Base-by-base conservation (phyloP, 805 yeast species). In the Lachancea lanzarotensis region DNA sequence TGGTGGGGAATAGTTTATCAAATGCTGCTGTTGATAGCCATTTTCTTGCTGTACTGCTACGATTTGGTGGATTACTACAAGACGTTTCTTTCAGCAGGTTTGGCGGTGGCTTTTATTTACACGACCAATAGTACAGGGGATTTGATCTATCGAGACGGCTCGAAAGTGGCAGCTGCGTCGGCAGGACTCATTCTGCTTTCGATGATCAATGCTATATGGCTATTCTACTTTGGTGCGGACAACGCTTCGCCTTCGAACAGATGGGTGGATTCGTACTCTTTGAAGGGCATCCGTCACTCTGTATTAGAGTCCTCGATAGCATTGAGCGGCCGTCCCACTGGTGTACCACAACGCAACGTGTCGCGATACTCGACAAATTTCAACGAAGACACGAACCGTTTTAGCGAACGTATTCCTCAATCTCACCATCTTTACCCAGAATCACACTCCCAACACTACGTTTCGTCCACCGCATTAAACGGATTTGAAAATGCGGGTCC, bases 1-100 rank as follows among this genome's bases (percentile, higher is more conserved):
- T 91, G 98, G 98, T 93, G 98, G 98, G 95, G 95, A 1, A 64
- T 93, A 5, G 90, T 84, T 2, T 93, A 79, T 59, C 81, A 91
- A 65, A 69, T 89, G 17, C 50, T 86, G 26, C 53, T 87, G 35
- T 72, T 84, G 17, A 53, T 78, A 4, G 61, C 71, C 17, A 72
- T 76, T 48, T 72, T 74, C 35, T 54, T 71, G 45, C 69, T 79
- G 51, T 87, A 76, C 65, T 73, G 79, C 62, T 68, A 67, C 56
- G 82, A 84, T 64, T 66, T 79, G 36, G 70, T 87, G 48, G 88
- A 84, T 59, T 72, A 77, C 48, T 87, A 93, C 68, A 76, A 83
- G 54, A 66, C 70, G 49, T 71, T 71, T 45, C 48, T 72, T 10
- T 53, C 70, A 0, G 63, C 65, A 7, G 61, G 67, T 3, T 55